Percentiles rank a stretch among this genome's conserved stretches.
Conservation (phyloP, 1,284 basidiomycete genomes). For the Malassezia obtusa region DNA sequence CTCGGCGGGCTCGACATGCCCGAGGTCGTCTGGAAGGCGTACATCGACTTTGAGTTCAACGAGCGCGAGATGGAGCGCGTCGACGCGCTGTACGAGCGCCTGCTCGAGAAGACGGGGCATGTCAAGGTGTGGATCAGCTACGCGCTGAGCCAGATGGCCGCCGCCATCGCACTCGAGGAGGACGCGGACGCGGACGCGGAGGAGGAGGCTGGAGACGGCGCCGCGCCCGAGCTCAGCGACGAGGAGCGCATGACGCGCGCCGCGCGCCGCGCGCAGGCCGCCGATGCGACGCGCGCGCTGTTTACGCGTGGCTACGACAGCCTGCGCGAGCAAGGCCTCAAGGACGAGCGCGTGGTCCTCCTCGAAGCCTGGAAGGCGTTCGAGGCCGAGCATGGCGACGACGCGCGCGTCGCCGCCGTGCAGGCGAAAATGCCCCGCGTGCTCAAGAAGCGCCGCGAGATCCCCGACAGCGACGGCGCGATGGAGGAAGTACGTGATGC, state of each 20-base stretch:
- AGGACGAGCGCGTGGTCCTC: constrained; percentile 81
- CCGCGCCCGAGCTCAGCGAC: constrained; percentile 7
- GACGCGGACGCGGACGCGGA: constrained; percentile 57
- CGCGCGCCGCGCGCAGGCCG: constrained; percentile 57
- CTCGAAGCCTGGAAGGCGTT: constrained; percentile 88
- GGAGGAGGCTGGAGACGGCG: constrained; percentile 18
- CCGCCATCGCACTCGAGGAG: constrained; percentile 61
- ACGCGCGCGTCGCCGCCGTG: constrained; percentile 58
- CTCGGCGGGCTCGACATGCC: constrained; percentile 81
- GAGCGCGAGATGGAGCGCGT: constrained; percentile 81
- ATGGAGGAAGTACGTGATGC: constrained; percentile 31
- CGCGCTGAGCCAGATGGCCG: constrained; percentile 50
- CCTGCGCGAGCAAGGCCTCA: constrained; percentile 66
- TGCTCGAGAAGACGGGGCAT: constrained; percentile 77
- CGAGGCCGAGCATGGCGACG: constrained; percentile 65
- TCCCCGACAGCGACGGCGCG: constrained; percentile 22
- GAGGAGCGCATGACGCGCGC: constrained; percentile 20
- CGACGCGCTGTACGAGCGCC: constrained; percentile 76
- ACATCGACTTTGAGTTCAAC: constrained; percentile 91
- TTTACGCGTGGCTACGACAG: constrained; percentile 79
- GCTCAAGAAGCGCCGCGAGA: constrained; percentile 57
- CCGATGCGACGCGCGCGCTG: constrained; percentile 61
- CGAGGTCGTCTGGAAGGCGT: constrained; percentile 71
- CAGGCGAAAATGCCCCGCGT: constrained; percentile 82
- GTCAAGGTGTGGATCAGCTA: constrained; percentile 59